Percentiles rank a stretch among this genome's conserved stretches.
These are phyloP conservation scores for Acrocalymma vagum DNA, from an alignment of 2,329 filamentous ascomycete genomes.

Conservation along the genomic window DNA sequence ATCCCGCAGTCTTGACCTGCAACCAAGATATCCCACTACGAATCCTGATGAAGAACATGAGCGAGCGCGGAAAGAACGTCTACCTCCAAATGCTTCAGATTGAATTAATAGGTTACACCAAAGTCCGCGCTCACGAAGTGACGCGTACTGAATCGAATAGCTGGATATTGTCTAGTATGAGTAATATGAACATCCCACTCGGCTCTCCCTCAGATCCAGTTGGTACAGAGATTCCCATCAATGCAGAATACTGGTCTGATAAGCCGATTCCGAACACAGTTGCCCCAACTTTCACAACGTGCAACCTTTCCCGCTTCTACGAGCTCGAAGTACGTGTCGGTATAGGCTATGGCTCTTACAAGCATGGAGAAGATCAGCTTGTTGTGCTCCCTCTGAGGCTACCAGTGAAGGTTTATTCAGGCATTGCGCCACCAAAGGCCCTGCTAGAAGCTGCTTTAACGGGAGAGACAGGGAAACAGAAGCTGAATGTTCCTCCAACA, in stretches of 20 bases:
- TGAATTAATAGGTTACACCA: slow-evolving; percentile 80
- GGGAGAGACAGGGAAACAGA: slow-evolving; percentile 22
- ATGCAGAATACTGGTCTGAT: slow-evolving; percentile 75
- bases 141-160: slow-evolving; percentile 73
- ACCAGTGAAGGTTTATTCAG: slow-evolving; percentile 83
- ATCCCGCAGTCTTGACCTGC: slow-evolving; percentile 88
- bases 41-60: slow-evolving; percentile 80
- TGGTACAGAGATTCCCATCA: slow-evolving; percentile 74
- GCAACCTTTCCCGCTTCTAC: slow-evolving; percentile 84
- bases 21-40: slow-evolving; percentile 85
- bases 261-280: slow-evolving; percentile 83
- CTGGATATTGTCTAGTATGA: slow-evolving; percentile 78
- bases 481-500: slow-evolving; percentile 23
- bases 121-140: slow-evolving; percentile 80
- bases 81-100: slow-evolving; percentile 83
- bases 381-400: slow-evolving; percentile 82
- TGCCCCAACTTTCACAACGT: slow-evolving; percentile 85
- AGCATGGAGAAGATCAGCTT: slow-evolving; percentile 69
- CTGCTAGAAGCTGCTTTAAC: slow-evolving; percentile 72
- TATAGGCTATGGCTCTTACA: slow-evolving; percentile 74
- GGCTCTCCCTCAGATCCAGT: slow-evolving; percentile 65
- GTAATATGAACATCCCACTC: slow-evolving; percentile 76
- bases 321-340: slow-evolving; percentile 84
- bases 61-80: slow-evolving; percentile 72
- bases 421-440: slow-evolving; percentile 80